phyloP scores from a whole-genome alignment of 148 eudicot species.

The Amaranthus palmeri region DNA sequence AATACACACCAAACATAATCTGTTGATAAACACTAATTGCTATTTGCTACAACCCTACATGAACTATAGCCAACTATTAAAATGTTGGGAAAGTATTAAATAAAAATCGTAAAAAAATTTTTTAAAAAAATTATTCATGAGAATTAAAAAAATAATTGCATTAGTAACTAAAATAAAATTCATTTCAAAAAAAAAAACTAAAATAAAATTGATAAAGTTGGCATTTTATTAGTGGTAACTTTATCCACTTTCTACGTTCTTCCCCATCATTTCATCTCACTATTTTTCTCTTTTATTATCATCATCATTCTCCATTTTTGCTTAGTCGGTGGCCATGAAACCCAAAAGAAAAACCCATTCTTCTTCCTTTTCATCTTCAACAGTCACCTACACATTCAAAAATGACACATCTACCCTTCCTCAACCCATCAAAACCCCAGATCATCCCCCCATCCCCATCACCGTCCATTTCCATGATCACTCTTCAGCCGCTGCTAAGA shows the following conservation, averaged over 20 bases:
- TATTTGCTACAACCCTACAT: too few relatives aligned
- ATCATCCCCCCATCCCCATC: constrained; percentile 33
- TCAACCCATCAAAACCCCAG: constrained; percentile 15
- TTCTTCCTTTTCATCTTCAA: constrained; percentile 29
- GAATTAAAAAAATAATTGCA: too few relatives aligned
- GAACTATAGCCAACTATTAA: too few relatives aligned
- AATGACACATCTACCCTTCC: constrained; percentile 33
- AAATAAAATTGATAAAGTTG: too few relatives aligned
- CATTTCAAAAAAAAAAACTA: too few relatives aligned
- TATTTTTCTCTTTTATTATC: not conserved
- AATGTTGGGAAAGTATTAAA: too few relatives aligned
- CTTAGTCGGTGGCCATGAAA: constrained; percentile 31
- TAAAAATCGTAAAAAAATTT: too few relatives aligned
- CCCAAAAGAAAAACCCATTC: constrained; percentile 27
- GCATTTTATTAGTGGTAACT: not conserved
- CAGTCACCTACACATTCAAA: constrained; percentile 31
- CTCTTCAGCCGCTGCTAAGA: constrained; percentile 57
- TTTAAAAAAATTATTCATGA: too few relatives aligned
- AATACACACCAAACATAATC: too few relatives aligned
- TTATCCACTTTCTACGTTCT: constrained; percentile 9
- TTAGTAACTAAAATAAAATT: too few relatives aligned
- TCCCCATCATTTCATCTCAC: constrained; percentile 4
- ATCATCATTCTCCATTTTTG: not conserved
- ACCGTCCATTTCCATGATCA: constrained; percentile 30
- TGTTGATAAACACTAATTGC: too few relatives aligned